Evolutionary conservation across 768 basidiomycete species (phyloP), one percentile per base, ranked within the genome.

Genomic region (Suillus clintonianus): DNA sequence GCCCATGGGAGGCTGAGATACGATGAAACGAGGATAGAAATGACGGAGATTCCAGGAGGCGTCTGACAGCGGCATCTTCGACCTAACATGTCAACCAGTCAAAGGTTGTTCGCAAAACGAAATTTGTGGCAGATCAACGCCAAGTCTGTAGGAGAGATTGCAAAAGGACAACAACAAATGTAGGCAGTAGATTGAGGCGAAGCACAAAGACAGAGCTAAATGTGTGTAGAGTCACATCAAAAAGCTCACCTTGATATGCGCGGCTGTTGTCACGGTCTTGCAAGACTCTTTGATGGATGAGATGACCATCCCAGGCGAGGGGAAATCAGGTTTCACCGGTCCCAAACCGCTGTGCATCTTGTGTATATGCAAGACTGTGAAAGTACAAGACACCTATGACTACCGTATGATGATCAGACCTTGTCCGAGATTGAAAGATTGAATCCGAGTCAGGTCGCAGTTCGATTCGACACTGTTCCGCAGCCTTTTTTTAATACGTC

Each of bases 1-100:
- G 80, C 34, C 92, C 92, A 75, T 94, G 91, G 19, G 82, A 75
- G 17, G 75, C 70, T 9, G 87, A 87, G 3, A 91, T 83, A 58
- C 86, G 83, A 62, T 83, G 78, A 74, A 88, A 91, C 2, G 88
- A 86, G 47, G 77, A 74, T 9, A 79, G 82, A 71, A 94, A 91
- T 0, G 87, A 82, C 11, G 86, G 80, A 7, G 91, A 91, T 42
- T 80, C 75, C 15, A 95, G 72, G 22, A 94, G 78, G 15, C 86
- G 82, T 66, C 83, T 79, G 67, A 95, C 86, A 27, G 83, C 77
- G 54, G 83, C 78, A 34, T 79, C 72, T 43, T 80, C 72, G 62
- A 95, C 87, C 91, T 93, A 68, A 61, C 30, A 50, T 66, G 15
- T 30, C 36, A 51, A 59, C 17, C 62, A 45, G 61, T 65, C 69